Conservation (phyloP, 169 alveolate species). For the Plasmodium malariae region DNA sequence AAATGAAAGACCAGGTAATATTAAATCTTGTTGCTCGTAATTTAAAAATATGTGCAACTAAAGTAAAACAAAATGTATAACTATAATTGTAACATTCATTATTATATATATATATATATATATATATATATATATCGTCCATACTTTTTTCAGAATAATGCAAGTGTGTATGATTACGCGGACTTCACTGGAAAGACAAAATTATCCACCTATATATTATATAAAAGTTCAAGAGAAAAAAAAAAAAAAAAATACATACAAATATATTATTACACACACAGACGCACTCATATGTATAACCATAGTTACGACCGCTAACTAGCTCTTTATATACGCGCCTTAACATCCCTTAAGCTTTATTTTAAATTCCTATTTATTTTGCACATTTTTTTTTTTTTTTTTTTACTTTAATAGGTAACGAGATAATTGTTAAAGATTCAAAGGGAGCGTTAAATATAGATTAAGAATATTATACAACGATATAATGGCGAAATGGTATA, state of each 20-base stretch:
- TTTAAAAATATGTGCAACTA: no score
- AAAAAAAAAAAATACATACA: no score
- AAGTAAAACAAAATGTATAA: no score
- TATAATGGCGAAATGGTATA: no score
- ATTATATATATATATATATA: no score
- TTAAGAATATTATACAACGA: conserved; percentile 8
- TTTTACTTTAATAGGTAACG: conserved; percentile 20
- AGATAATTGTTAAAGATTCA: conserved; percentile 23
- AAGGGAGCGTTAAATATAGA: background rate
- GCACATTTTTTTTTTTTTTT: background rate
- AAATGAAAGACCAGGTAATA: conserved; percentile 60
- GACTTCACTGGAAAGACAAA: conserved; percentile 54
- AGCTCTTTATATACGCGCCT: no score
- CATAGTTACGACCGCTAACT: no score
- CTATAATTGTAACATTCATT: background rate
- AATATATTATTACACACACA: background rate
- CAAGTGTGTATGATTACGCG: conserved; percentile 67
- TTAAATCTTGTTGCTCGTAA: background rate
- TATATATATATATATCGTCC: no score
- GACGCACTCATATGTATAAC: no score
- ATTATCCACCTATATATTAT: conserved; percentile 61
- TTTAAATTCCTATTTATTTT: background rate
- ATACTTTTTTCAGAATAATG: conserved; percentile 47
- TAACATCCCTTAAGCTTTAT: no score
- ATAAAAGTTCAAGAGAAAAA: conserved; percentile 25